Evolutionary conservation across 2,329 filamentous ascomycete species (phyloP).

Genomic region (Gaeumannomyces tritici): DNA sequence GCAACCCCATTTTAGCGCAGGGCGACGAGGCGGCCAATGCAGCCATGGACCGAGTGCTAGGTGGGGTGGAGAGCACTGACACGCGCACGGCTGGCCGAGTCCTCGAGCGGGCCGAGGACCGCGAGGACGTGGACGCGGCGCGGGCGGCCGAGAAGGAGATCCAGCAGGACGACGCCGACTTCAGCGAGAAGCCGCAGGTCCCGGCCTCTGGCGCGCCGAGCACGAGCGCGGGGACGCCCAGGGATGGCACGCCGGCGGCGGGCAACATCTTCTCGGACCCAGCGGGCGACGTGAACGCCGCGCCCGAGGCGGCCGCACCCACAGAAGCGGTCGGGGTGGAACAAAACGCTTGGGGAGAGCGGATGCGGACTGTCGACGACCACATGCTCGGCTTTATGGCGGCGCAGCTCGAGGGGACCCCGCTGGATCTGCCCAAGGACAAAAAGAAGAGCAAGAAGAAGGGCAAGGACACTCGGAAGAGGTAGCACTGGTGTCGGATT

Average conservation of each 20-base stretch:
- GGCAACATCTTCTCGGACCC: slow-evolving; percentile 21
- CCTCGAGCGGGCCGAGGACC: slow-evolving; percentile 84
- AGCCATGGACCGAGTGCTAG: slow-evolving; percentile 80
- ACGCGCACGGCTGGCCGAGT: slow-evolving; percentile 57
- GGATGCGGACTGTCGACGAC: slow-evolving; percentile 57
- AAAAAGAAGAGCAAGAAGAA: slow-evolving; percentile 53
- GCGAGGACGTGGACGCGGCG: slow-evolving; percentile 82
- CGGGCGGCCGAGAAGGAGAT: slow-evolving; percentile 83
- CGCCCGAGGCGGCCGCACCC: slow-evolving; percentile 8
- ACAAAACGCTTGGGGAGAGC: slow-evolving; percentile 48
- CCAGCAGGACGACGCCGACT: slow-evolving; percentile 76
- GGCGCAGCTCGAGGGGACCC: slow-evolving; percentile 46
- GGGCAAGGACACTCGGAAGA: slow-evolving; percentile 47
- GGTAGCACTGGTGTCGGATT: slow-evolving; percentile 14
- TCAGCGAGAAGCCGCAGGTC: slow-evolving; percentile 53
- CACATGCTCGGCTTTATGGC: slow-evolving; percentile 66
- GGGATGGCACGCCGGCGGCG: slow-evolving; percentile 23
- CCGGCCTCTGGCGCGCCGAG: slow-evolving; percentile 37
- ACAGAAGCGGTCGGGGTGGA: slow-evolving; percentile 30
- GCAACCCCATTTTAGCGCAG: slow-evolving; percentile 32
- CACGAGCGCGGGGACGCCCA: slow-evolving; percentile 40
- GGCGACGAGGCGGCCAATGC: slow-evolving; percentile 64
- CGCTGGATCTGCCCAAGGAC: slow-evolving; percentile 54
- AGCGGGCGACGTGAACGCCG: slow-evolving; percentile 8
- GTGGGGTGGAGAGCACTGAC: slow-evolving; percentile 50